Evolutionary conservation across 371 early-diverging fungal genomes (phyloP).

Genomic region (Mortierella sp.): DNA sequence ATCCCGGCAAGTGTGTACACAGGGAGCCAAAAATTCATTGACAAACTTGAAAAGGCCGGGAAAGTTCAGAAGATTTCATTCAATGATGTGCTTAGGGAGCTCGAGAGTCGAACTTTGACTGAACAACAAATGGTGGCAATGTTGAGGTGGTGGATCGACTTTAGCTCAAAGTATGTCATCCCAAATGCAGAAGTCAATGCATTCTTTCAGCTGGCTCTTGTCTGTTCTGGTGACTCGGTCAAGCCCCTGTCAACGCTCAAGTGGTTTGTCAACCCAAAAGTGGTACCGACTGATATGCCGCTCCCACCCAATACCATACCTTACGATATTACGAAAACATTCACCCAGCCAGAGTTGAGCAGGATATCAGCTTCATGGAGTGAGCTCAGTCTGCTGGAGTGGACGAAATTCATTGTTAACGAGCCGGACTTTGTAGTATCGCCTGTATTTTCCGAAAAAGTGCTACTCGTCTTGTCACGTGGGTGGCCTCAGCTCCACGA

Average conservation of each 20-base stretch:
- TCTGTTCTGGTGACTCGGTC: conserved; percentile 59
- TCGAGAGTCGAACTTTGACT: conserved; percentile 67
- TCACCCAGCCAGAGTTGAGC: conserved; percentile 69
- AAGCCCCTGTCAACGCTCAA: conserved; percentile 60
- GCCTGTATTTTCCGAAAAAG: conserved; percentile 75
- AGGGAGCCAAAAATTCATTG: conserved; percentile 69
- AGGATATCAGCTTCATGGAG: conserved; percentile 68
- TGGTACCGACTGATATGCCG: conserved; percentile 71
- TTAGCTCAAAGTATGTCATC: conserved; percentile 29
- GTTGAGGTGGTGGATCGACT: conserved; percentile 84
- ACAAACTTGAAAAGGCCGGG: conserved; percentile 62
- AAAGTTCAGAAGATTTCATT: conserved; percentile 61
- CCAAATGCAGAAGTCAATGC: conserved; percentile 27
- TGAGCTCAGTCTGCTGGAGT: conserved; percentile 74
- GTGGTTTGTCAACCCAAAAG: conserved; percentile 72
- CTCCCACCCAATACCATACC: conserved; percentile 75
- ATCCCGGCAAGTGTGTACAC: conserved; percentile 64
- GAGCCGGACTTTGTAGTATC: conserved; percentile 65
- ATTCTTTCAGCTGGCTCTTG: conserved; percentile 56
- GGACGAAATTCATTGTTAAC: conserved; percentile 69
- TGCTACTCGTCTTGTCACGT: conserved; percentile 67
- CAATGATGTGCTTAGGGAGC: conserved; percentile 76
- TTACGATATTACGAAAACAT: conserved; percentile 71
- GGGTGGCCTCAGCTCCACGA: conserved; percentile 61
- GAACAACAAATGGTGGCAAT: conserved; percentile 74